These are phyloP conservation scores for Alternaria sp. DNA, from an alignment of 2,329 filamentous ascomycete species.

Conservation along the genomic window DNA sequence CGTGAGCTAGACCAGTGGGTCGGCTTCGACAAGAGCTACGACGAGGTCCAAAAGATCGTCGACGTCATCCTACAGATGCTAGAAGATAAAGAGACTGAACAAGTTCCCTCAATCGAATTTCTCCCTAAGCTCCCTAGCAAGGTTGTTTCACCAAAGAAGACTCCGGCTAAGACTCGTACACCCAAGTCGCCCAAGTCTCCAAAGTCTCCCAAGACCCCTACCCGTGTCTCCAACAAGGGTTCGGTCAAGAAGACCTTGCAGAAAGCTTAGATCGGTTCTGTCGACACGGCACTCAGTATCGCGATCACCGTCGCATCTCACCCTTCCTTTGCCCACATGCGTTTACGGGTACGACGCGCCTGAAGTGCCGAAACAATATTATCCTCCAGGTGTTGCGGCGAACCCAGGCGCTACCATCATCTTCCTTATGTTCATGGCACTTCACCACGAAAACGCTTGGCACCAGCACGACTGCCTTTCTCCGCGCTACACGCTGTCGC, in stretches of 20 bases:
- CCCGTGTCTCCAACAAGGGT: constrained; percentile 35
- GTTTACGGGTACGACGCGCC: not conserved
- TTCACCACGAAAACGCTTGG: not conserved
- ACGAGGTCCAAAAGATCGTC: constrained; percentile 33
- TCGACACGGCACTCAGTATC: not conserved
- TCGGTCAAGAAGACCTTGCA: constrained; percentile 35
- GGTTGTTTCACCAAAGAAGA: constrained; percentile 22
- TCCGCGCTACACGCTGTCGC: not conserved
- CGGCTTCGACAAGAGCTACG: constrained; percentile 32
- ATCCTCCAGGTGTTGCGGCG: not conserved
- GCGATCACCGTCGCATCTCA: not conserved
- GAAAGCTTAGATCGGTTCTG: constrained; percentile 16
- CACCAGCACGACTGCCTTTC: constrained; percentile 4
- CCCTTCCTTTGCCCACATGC: not conserved
- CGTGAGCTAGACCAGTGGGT: constrained; percentile 39
- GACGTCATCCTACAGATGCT: constrained; percentile 44
- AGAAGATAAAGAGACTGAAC: constrained; percentile 32
- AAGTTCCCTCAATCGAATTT: constrained; percentile 46
- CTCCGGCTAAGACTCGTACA: constrained; percentile 14
- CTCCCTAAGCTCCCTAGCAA: constrained; percentile 39
- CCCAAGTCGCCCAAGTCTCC: constrained; percentile 20
- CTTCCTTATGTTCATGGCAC: not conserved
- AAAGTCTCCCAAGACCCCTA: constrained; percentile 20
- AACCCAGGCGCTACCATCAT: not conserved
- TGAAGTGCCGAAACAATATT: not conserved